phyloP scores from a whole-genome alignment of 1,284 basidiomycete genomes.

The Thelephora terrestris region DNA sequence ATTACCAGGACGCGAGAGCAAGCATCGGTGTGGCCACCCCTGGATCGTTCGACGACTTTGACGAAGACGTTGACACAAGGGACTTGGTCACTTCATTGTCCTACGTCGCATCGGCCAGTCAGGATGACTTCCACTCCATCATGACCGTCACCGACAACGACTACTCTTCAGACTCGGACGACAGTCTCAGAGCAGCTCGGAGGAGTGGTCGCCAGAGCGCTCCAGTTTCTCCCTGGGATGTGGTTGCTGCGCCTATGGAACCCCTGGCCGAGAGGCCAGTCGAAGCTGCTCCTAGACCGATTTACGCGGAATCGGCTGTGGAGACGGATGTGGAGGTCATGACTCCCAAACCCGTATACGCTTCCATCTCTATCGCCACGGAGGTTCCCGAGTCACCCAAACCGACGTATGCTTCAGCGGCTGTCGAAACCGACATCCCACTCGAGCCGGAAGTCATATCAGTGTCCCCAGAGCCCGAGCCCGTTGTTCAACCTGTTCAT shows the following conservation, averaged over 20 bases:
- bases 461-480: slow-evolving; percentile 6
- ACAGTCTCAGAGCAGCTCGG: slow-evolving; percentile 58
- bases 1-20: slow-evolving; percentile 76
- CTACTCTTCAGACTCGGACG: slow-evolving; percentile 34
- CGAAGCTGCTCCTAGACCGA: background rate
- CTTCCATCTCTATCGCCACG: slow-evolving; percentile 1
- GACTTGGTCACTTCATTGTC: slow-evolving; percentile 23
- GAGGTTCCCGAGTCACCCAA: slow-evolving; percentile 5
- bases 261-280: background rate
- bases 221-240: slow-evolving; percentile 16
- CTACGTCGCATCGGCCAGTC: slow-evolving; percentile 33
- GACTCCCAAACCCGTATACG: background rate
- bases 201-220: slow-evolving; percentile 26
- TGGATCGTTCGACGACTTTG: slow-evolving; percentile 20
- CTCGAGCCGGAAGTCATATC: slow-evolving; percentile 19
- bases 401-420: slow-evolving; percentile 30
- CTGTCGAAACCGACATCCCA: slow-evolving; percentile 24
- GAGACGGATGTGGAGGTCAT: background rate
- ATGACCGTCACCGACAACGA: slow-evolving; percentile 64
- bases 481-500: slow-evolving; percentile 2
- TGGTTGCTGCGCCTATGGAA: slow-evolving; percentile 10
- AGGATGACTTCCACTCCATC: slow-evolving; percentile 69
- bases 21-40: slow-evolving; percentile 61
- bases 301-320: background rate
- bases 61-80: slow-evolving; percentile 19